Conservation (phyloP, 306 rosid genomes). For the Vigna radiata region DNA sequence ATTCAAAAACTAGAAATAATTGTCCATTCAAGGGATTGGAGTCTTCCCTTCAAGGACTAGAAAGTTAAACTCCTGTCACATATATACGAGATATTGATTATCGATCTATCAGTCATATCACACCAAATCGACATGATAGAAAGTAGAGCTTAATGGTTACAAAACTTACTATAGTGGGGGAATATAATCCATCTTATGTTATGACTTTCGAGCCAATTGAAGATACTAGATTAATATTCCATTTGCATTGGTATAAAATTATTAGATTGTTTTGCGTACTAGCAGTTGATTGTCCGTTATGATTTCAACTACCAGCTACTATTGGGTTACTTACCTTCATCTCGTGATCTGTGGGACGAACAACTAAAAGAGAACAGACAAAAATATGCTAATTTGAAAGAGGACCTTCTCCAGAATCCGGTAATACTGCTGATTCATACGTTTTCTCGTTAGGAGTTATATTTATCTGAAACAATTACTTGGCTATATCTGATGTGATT, state of each 20-base stretch:
- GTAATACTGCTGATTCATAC: conserved; percentile 57
- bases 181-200: not conserved
- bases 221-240: conserved; percentile 8
- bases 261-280: conserved; percentile 37
- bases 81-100: too few relatives aligned
- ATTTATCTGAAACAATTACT: conserved; percentile 15
- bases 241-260: conserved; percentile 26
- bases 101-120: too few relatives aligned
- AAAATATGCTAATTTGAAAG: conserved; percentile 71
- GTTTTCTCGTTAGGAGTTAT: conserved; percentile 26
- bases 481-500: conserved; percentile 5
- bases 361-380: conserved; percentile 62
- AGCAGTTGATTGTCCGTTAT: conserved; percentile 51
- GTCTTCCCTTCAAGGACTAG: too few relatives aligned
- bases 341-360: conserved; percentile 70
- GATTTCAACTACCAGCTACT: conserved; percentile 68
- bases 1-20: too few relatives aligned
- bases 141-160: not conserved
- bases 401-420: conserved; percentile 75
- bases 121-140: not conserved
- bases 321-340: conserved; percentile 75
- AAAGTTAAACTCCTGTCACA: too few relatives aligned
- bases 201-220: not conserved
- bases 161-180: not conserved
- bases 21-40: too few relatives aligned